These are phyloP conservation scores for Oemleria cerasiformis DNA, from an alignment of 306 rosid genomes.

Conservation along the genomic window DNA sequence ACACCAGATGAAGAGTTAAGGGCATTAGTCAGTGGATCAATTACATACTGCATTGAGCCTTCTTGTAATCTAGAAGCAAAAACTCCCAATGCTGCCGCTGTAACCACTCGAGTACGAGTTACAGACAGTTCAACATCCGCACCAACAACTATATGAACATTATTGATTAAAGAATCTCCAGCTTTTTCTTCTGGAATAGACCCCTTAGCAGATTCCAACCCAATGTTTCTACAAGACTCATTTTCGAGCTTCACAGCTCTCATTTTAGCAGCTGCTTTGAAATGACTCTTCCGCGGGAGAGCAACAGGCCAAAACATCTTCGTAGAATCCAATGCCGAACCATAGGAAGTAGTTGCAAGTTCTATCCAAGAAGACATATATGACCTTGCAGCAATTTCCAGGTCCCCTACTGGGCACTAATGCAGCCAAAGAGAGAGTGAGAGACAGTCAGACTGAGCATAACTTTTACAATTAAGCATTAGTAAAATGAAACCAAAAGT, in stretches of 20 bases:
- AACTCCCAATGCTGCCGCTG: slow-evolving; percentile 83
- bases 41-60: slow-evolving; percentile 48
- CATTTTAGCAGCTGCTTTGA: slow-evolving; percentile 98
- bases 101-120: slow-evolving; percentile 83
- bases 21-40: slow-evolving; percentile 72
- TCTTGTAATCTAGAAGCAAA: slow-evolving; percentile 74
- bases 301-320: slow-evolving; percentile 97
- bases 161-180: slow-evolving; percentile 63
- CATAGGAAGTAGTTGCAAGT: slow-evolving; percentile 88
- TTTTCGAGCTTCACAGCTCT: slow-evolving; percentile 82
- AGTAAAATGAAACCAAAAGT: neutral
- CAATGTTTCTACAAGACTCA: slow-evolving; percentile 52
- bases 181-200: slow-evolving; percentile 55
- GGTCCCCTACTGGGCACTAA: slow-evolving; percentile 71
- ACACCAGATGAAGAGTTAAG: slow-evolving; percentile 76
- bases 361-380: slow-evolving; percentile 74
- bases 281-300: slow-evolving; percentile 87
- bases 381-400: slow-evolving; percentile 62
- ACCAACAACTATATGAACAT: slow-evolving; percentile 80
- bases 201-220: slow-evolving; percentile 51
- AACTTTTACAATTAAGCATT: slow-evolving; percentile 1
- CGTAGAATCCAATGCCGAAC: slow-evolving; percentile 77
- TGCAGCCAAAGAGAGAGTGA: neutral
- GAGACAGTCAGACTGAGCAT: neutral
- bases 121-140: slow-evolving; percentile 80